Conservation (phyloP, 1,284 basidiomycete genomes). For the Ustilago cynodontis region DNA sequence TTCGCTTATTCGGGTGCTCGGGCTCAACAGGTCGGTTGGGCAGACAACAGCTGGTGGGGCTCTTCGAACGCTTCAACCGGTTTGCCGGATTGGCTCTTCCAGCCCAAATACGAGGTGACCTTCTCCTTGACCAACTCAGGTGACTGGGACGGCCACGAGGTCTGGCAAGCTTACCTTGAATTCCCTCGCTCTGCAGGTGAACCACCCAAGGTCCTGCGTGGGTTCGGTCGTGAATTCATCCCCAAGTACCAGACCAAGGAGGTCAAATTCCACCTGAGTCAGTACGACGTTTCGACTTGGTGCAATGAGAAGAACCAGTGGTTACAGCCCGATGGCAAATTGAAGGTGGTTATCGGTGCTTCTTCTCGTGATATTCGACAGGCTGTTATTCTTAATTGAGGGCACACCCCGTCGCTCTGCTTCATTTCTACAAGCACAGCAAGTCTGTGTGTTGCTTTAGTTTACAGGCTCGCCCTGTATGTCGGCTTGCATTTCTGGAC, state of each 20-base stretch:
- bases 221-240: constrained; percentile 56
- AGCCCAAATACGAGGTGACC: constrained; percentile 49
- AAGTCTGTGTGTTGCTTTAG: neutral
- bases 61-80: constrained; percentile 30
- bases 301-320: constrained; percentile 42
- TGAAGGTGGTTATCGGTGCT: constrained; percentile 53
- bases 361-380: constrained; percentile 57
- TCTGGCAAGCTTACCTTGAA: constrained; percentile 60
- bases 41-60: constrained; percentile 54
- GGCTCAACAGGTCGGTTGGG: constrained; percentile 40
- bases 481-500: constrained; percentile 12
- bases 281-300: constrained; percentile 61
- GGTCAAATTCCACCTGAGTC: constrained; percentile 47
- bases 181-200: constrained; percentile 57
- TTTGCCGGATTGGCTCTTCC: constrained; percentile 60
- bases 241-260: constrained; percentile 31
- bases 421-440: neutral
- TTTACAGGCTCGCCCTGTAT: constrained; percentile 8
- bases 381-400: constrained; percentile 35
- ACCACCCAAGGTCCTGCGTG: constrained; percentile 61
- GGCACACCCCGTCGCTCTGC: neutral
- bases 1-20: constrained; percentile 52
- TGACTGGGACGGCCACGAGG: constrained; percentile 56
- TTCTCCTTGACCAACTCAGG: constrained; percentile 60
- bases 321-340: constrained; percentile 52